Evolutionary conservation across 345 rosid genomes (phyloP), one percentile per base, ranked within the genome.

Genomic region (Salix brachista): DNA sequence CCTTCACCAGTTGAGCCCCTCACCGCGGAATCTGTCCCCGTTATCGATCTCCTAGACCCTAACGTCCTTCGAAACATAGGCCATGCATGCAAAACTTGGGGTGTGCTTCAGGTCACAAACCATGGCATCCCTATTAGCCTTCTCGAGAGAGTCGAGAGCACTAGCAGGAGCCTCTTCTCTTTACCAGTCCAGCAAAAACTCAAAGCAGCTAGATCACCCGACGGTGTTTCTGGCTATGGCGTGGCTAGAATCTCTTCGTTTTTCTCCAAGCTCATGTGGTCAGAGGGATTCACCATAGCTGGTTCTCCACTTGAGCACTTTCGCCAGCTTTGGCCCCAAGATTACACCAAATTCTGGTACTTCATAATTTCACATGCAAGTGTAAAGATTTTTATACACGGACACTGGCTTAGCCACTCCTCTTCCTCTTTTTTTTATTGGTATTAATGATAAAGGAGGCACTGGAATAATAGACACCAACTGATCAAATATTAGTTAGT

Each of bases 191-290:
- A 89, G 0, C 90, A 86, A 56, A 96, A 96, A 80, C 90, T 91
- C 62, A 91, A 88, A 75, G 96, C 89, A 1, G 88, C 90, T 16
- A 84, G 99, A 64, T 77, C 86, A 12, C 90, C 92, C 1, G 90
- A 88, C 52, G 96, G 97, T 0, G 75, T 90, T 48, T 85, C 97
- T 0, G 98, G 99, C 75, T 96, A 91, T 64, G 99, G 99, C 0
- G 84, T 88, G 7, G 94, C 96, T 0, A 89, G 94, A 56, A 92
- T 92, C 34, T 86, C 98, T 11, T 81, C 91, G 25, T 92, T 91
- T 77, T 96, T 96, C 77, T 81, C 89, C 8, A 96, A 96, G 89
- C 86, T 83, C 67, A 90, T 96, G 96, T 96, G 99, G 99, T 96
- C 96, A 18, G 98, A 96, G 79, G 98, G 99, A 12, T 96, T 96